Base-by-base conservation (phyloP, 495 filamentous ascomycete genomes). In the Neurospora terricola region DNA sequence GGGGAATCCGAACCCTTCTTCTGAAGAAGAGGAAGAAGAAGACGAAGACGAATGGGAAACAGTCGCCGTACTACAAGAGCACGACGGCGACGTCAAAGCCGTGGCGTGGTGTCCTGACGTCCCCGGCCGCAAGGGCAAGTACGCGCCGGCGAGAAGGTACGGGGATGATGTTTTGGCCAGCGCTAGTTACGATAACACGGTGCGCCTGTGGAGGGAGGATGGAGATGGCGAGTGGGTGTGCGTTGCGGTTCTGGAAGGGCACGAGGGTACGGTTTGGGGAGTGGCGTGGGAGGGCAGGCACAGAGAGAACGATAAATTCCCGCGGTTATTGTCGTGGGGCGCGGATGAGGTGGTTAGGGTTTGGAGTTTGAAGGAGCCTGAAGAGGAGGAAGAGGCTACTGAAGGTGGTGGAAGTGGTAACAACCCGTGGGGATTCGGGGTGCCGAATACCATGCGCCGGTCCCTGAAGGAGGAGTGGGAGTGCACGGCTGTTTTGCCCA, bases 11-110 rank as follows among this genome's bases (percentile, higher is more conserved):
- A 66, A 66, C 7, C 54, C 54, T 3, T 34, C 54, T 27, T 79
- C 78, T 5, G 81, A 83, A 23, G 90, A 90, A 42, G 59, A 38
- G 10, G 72, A 40, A 2, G 75, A 62, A 0, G 71, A 76, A 16
- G 92, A 89, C 8, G 94, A 95, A 37, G 95, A 97, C 78, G 94
- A 97, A 74, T 98, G 92, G 79, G 96, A 99, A 88, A 98, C 96
- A 8, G 88, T 98, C 7, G 95, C 95, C 0, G 95, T 99, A 72
- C 86, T 98, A 81, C 91, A 90, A 81, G 96, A 98, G 81, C 96
- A 99, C 78, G 92, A 91, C 37, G 94, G 91, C 16, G 96, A 99
- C 80, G 94, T 99, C 43, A 99, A 99, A 79, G 92, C 89, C 72
- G 93, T 99, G 5, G 86, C 89, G 0, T 99, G 96, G 96, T 92